Evolutionary conservation across 2,329 filamentous ascomycete species (phyloP).

Genomic region (Colletotrichum musae): DNA sequence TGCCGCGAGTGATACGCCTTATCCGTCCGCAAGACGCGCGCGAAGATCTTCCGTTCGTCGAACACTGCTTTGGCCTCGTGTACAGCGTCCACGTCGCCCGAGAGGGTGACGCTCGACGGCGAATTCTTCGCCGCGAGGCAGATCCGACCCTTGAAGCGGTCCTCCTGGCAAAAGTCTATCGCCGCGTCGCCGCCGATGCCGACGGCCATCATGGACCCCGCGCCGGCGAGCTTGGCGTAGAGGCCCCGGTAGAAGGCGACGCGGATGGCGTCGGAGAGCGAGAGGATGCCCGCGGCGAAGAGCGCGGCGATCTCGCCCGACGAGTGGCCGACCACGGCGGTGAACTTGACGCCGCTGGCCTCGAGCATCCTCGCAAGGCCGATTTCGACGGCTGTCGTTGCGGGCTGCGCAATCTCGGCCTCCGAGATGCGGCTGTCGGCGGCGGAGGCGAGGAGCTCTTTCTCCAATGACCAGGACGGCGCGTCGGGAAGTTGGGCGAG

Average conservation of each 20-base stretch:
- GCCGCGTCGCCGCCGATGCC: constrained; percentile 60
- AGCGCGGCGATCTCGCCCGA: constrained; percentile 61
- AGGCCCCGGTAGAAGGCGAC: constrained; percentile 57
- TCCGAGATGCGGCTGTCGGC: constrained; percentile 37
- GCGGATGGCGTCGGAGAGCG: constrained; percentile 52
- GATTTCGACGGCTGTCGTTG: constrained; percentile 55
- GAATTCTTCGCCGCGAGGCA: constrained; percentile 64
- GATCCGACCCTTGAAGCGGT: constrained; percentile 31
- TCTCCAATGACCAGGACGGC: constrained; percentile 43
- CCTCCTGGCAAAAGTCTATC: constrained; percentile 44
- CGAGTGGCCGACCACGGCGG: constrained; percentile 58
- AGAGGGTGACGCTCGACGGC: constrained; percentile 65
- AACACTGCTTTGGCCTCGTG: constrained; percentile 48
- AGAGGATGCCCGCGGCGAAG: constrained; percentile 55
- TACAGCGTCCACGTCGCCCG: constrained; percentile 43
- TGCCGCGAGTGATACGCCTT: constrained; percentile 43
- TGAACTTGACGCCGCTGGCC: constrained; percentile 48
- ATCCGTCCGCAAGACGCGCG: constrained; percentile 39
- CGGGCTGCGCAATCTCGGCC: constrained; percentile 48
- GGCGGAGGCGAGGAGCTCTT: constrained; percentile 41
- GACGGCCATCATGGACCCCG: constrained; percentile 70
- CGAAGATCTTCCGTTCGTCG: constrained; percentile 30
- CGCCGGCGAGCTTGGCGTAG: constrained; percentile 43
- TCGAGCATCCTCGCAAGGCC: constrained; percentile 56
- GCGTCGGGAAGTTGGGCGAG: constrained; percentile 40